Percentiles rank a stretch among this genome's conserved stretches.
Evolutionary conservation across 2,329 filamentous ascomycete species (phyloP).

Genomic region (Remersonia thermophila): DNA sequence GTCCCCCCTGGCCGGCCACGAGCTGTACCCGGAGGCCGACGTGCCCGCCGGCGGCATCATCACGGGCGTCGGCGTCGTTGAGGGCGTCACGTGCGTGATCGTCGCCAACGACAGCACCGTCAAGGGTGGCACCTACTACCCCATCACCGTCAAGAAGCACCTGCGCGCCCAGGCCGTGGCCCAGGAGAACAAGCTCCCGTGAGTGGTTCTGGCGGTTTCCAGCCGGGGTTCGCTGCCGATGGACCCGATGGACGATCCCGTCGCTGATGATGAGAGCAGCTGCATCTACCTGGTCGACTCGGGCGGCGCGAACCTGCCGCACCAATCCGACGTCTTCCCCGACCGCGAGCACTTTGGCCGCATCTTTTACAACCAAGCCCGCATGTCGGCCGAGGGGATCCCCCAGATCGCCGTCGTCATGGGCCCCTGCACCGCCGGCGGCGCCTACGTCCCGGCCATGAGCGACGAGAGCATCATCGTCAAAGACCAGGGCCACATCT

Average conservation of each 20-base stretch:
- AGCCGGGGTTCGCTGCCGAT: neutral
- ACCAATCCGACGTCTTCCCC: conserved; percentile 92
- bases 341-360: conserved; percentile 91
- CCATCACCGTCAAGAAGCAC: conserved; percentile 96
- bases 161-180: conserved; percentile 83
- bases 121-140: conserved; percentile 94
- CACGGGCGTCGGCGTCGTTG: conserved; percentile 79
- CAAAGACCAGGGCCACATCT: conserved; percentile 90
- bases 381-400: conserved; percentile 80
- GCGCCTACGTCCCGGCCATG: conserved; percentile 94
- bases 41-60: conserved; percentile 86
- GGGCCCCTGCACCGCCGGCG: conserved; percentile 92
- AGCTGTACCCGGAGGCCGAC: conserved; percentile 75
- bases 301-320: conserved; percentile 85
- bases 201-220: conserved; percentile 21
- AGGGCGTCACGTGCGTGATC: conserved; percentile 84
- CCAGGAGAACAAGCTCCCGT: conserved; percentile 68
- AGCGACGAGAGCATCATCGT: conserved; percentile 97
- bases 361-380: conserved; percentile 96
- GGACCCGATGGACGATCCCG: too few species aligned
- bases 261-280: too few species aligned
- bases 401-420: conserved; percentile 93
- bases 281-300: conserved; percentile 97
- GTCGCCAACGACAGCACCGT: conserved; percentile 95
- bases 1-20: conserved; percentile 79